A percentile compares a stretch with the other conserved stretches of the same genome.
Evolutionary conservation across 352 stramenopile species (phyloP).

Genomic region (Phytophthora cryptogea): DNA sequence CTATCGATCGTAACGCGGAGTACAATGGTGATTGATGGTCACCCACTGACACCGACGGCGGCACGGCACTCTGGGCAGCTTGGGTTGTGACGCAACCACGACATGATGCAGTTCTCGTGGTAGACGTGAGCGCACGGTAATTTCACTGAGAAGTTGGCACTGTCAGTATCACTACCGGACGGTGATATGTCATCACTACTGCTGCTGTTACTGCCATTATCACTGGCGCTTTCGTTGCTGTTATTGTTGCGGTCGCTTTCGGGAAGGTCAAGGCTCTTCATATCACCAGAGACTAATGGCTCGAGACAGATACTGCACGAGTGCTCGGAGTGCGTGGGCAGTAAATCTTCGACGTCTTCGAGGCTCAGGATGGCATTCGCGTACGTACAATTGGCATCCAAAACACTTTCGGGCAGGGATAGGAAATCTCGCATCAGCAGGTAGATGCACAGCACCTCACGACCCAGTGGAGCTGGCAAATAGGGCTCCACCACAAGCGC

Average conservation of each 20-base stretch:
- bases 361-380: slow-evolving; percentile 62
- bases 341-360: slow-evolving; percentile 51
- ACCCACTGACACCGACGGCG: slow-evolving; percentile 24
- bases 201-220: not conserved
- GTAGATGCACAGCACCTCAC: slow-evolving; percentile 51
- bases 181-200: not conserved
- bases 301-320: slow-evolving; percentile 71
- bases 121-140: slow-evolving; percentile 60
- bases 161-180: not conserved
- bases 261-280: slow-evolving; percentile 22
- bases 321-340: slow-evolving; percentile 36
- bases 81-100: slow-evolving; percentile 61
- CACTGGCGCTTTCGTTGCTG: not conserved
- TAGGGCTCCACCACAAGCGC: slow-evolving; percentile 50
- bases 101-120: slow-evolving; percentile 75
- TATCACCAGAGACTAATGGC: slow-evolving; percentile 25
- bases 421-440: slow-evolving; percentile 60
- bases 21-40: not conserved
- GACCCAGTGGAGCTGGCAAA: slow-evolving; percentile 33
- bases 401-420: slow-evolving; percentile 46
- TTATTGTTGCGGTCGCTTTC: slow-evolving; percentile 7
- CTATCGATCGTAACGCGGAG: not conserved
- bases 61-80: slow-evolving; percentile 66
- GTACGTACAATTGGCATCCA: slow-evolving; percentile 59
- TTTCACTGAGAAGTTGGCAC: slow-evolving; percentile 39